phyloP scores from a whole-genome alignment of 495 filamentous ascomycete species.

The Trichoderma erinaceum region DNA sequence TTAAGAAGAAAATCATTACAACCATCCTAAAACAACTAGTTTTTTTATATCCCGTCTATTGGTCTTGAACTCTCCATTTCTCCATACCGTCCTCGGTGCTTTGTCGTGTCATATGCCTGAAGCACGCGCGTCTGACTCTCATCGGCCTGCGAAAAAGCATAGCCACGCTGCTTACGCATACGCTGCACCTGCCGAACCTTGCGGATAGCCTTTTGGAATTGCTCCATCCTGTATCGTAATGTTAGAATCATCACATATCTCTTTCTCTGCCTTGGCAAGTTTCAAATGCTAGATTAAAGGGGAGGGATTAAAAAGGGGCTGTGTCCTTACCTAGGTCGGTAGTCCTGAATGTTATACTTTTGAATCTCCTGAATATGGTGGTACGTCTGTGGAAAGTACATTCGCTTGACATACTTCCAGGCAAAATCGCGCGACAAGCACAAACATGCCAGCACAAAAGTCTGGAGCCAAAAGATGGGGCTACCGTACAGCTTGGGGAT shows the following conservation, averaged over 20 bases:
- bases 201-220: conserved; percentile 98
- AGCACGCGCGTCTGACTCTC: conserved; percentile 89
- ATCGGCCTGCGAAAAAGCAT: conserved; percentile 96
- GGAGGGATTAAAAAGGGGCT: neutral
- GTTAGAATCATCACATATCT: conserved; percentile 17
- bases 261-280: neutral
- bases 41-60: conserved; percentile 12
- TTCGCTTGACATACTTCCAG: conserved; percentile 80
- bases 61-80: conserved; percentile 72
- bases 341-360: conserved; percentile 99
- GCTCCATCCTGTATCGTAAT: conserved; percentile 71
- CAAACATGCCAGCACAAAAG: conserved; percentile 67
- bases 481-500: conserved; percentile 73
- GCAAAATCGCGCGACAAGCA: conserved; percentile 88
- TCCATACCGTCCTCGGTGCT: conserved; percentile 83
- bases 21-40: neutral
- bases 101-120: conserved; percentile 95
- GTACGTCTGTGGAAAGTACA: conserved; percentile 94
- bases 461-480: conserved; percentile 87
- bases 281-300: neutral
- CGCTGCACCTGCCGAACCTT: conserved; percentile 98
- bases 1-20: neutral
- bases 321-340: conserved; percentile 67
- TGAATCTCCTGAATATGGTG: conserved; percentile 99
- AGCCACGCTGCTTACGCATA: conserved; percentile 98